Conservation (phyloP, 768 basidiomycete genomes). For the Termitomyces sp. region DNA sequence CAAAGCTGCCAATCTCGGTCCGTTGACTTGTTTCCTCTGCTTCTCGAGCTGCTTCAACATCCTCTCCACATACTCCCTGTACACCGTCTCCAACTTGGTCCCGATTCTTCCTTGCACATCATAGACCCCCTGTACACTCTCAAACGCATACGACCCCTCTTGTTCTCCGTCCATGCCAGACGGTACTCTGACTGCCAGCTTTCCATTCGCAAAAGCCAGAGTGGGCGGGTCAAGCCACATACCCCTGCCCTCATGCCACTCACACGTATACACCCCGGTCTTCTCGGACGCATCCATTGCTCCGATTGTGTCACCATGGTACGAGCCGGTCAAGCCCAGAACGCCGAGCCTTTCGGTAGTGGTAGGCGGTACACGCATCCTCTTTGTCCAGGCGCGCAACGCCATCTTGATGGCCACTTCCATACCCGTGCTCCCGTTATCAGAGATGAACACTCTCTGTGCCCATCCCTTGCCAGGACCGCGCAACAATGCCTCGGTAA, state of each 20-base stretch:
- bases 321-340: conserved; percentile 85
- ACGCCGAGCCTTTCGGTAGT: conserved; percentile 57
- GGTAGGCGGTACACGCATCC: background rate
- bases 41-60: conserved; percentile 43
- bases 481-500: conserved; percentile 74
- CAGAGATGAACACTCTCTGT: conserved; percentile 84
- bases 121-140: conserved; percentile 60
- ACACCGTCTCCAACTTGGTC: conserved; percentile 57
- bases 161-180: conserved; percentile 21
- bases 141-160: conserved; percentile 22
- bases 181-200: conserved; percentile 49
- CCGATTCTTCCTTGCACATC: conserved; percentile 57
- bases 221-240: conserved; percentile 92
- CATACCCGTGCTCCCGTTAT: conserved; percentile 95
- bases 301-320: conserved; percentile 97
- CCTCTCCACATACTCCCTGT: conserved; percentile 52
- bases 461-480: conserved; percentile 93
- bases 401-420: conserved; percentile 99
- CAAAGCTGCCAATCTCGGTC: conserved; percentile 60
- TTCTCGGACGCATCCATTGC: conserved; percentile 95
- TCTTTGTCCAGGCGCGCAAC: conserved; percentile 54
- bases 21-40: conserved; percentile 22
- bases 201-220: conserved; percentile 61
- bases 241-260: conserved; percentile 93
- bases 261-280: conserved; percentile 80